These are phyloP conservation scores for Didymella arachidicola DNA, from an alignment of 2,329 filamentous ascomycete genomes.

Conservation along the genomic window DNA sequence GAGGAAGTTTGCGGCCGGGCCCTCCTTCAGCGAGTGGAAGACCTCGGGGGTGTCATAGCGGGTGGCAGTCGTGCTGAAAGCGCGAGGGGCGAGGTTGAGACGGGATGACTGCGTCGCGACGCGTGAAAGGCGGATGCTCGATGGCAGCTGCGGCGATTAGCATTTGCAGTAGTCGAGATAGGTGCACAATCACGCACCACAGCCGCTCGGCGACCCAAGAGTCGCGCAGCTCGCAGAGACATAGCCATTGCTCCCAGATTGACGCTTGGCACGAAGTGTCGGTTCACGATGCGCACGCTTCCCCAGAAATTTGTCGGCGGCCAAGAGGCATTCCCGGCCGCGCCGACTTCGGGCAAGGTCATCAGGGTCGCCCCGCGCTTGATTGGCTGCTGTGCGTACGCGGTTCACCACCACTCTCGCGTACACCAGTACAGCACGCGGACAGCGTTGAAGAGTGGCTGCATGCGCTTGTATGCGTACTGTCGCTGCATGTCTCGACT, in stretches of 20 bases:
- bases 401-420: constrained; percentile 35
- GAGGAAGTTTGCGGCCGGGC: constrained; percentile 70
- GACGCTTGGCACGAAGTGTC: constrained; percentile 29
- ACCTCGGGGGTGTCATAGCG: constrained; percentile 43
- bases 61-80: constrained; percentile 36
- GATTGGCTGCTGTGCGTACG: constrained; percentile 32
- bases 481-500: constrained; percentile 5
- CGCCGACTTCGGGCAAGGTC: constrained; percentile 46
- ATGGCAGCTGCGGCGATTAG: constrained; percentile 38
- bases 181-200: constrained; percentile 42
- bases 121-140: constrained; percentile 38
- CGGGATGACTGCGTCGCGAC: constrained; percentile 36
- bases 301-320: constrained; percentile 33
- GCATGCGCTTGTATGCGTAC: constrained; percentile 10
- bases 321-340: constrained; percentile 31
- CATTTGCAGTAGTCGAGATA: background rate
- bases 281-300: constrained; percentile 25
- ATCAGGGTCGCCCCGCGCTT: constrained; percentile 35
- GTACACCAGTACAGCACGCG: constrained; percentile 22
- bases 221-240: constrained; percentile 47
- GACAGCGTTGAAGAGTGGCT: constrained; percentile 15
- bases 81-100: constrained; percentile 32
- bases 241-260: constrained; percentile 45
- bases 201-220: constrained; percentile 42
- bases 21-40: constrained; percentile 71